Conservation (phyloP, 2,329 filamentous ascomycete genomes). For the Lasiodiplodia citricola region DNA sequence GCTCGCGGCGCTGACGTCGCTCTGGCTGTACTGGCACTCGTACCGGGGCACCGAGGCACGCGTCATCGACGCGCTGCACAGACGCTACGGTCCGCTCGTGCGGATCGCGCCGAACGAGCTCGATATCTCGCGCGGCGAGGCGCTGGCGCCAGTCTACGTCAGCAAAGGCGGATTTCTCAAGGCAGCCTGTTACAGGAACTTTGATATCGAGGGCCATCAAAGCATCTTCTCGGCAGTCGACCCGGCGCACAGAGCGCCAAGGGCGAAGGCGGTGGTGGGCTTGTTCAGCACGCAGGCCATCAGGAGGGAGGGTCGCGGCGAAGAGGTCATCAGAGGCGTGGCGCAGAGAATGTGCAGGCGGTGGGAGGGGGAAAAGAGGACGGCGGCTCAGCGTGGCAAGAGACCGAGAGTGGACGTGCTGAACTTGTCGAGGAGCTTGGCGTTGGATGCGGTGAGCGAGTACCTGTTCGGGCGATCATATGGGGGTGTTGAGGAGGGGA, state of each 20-base stretch:
- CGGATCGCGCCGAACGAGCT: constrained; percentile 34
- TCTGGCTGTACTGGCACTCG: constrained; percentile 19
- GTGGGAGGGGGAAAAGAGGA: constrained; percentile 33
- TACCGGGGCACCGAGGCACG: constrained; percentile 21
- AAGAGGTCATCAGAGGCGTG: constrained; percentile 48
- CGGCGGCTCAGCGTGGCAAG: constrained; percentile 27
- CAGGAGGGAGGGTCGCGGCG: constrained; percentile 39
- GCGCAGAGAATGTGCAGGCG: constrained; percentile 46
- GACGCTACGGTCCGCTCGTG: constrained; percentile 30
- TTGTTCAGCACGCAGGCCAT: constrained; percentile 52
- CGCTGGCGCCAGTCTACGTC: constrained; percentile 41
- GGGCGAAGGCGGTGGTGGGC: constrained; percentile 40
- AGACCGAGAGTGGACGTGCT: constrained; percentile 52
- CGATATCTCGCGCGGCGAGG: constrained; percentile 32
- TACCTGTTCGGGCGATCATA: constrained; percentile 61
- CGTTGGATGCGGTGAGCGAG: constrained; percentile 60
- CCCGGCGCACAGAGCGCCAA: constrained; percentile 40
- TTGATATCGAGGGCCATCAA: constrained; percentile 61
- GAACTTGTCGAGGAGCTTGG: constrained; percentile 55
- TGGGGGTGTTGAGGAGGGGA: constrained; percentile 51
- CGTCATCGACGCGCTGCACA: constrained; percentile 7
- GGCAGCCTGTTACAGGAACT: constrained; percentile 58
- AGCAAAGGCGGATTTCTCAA: constrained; percentile 59
- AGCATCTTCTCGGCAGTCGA: constrained; percentile 60
- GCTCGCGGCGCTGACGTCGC: constrained; percentile 15